phyloP scores from a whole-genome alignment of 2,329 filamentous ascomycete species.

The Zasmidium angulare region DNA sequence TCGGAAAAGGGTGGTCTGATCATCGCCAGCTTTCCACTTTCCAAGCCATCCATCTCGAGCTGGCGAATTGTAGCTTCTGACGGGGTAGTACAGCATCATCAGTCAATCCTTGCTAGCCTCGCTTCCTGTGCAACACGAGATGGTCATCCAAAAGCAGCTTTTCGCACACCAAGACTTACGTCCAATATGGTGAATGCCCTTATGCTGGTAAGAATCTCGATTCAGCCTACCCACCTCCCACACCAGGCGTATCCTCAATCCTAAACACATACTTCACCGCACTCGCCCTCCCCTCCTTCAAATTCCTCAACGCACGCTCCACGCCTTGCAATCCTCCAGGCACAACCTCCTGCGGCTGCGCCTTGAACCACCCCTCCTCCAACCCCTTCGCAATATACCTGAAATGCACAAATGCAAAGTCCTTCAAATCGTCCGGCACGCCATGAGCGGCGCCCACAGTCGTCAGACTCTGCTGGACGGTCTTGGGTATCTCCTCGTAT shows the following conservation, averaged over 20 bases:
- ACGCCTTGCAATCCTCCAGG: constrained; percentile 57
- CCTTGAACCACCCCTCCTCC: constrained; percentile 38
- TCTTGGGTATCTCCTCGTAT: constrained; percentile 42
- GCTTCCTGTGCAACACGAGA: no score
- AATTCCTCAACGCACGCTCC: constrained; percentile 52
- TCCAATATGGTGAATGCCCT: no score
- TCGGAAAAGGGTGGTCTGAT: no score
- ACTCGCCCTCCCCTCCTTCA: constrained; percentile 62
- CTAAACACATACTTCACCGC: constrained; percentile 65
- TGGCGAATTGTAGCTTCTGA: no score
- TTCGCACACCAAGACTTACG: no score
- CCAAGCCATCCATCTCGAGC: no score
- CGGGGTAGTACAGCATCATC: no score
- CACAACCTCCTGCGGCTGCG: constrained; percentile 49
- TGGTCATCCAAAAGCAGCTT: no score
- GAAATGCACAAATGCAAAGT: constrained; percentile 37
- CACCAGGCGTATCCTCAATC: constrained; percentile 49
- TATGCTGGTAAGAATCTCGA: background rate
- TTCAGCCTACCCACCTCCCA: background rate
- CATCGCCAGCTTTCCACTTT: no score
- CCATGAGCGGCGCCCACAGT: constrained; percentile 35
- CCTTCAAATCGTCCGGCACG: constrained; percentile 29
- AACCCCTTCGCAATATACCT: constrained; percentile 34
- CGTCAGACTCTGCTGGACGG: constrained; percentile 40
- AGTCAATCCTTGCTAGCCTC: no score